Evolutionary conservation across 768 basidiomycete species (phyloP).

Genomic region (Leccinum uliginosum): DNA sequence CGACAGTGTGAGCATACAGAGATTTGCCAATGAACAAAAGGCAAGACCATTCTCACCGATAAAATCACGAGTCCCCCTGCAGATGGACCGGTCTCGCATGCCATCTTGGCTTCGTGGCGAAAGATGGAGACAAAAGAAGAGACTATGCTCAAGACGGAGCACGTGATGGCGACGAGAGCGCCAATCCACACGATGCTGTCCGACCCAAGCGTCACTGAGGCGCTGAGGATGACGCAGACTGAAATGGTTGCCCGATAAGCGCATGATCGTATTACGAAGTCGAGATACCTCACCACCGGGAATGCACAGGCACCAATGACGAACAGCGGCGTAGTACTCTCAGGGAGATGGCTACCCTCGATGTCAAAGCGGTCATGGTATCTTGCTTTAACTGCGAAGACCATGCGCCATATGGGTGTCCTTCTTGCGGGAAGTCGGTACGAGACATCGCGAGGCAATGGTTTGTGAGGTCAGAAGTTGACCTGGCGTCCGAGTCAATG

Average conservation of each 20-base stretch:
- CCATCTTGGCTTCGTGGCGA: slow-evolving; percentile 62
- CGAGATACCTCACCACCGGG: slow-evolving; percentile 47
- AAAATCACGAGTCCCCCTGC: slow-evolving; percentile 54
- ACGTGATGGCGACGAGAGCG: slow-evolving; percentile 55
- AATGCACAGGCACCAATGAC: slow-evolving; percentile 62
- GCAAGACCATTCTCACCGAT: slow-evolving; percentile 32
- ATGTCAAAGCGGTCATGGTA: slow-evolving; percentile 51
- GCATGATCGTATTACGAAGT: not conserved
- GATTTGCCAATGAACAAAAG: not conserved
- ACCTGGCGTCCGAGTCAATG: no score
- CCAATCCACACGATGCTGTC: slow-evolving; percentile 59
- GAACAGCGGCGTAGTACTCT: slow-evolving; percentile 52
- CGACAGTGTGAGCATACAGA: slow-evolving; percentile 30
- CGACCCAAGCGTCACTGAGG: slow-evolving; percentile 74
- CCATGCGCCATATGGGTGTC: no score
- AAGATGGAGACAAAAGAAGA: slow-evolving; percentile 67
- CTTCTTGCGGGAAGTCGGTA: no score
- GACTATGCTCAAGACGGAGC: slow-evolving; percentile 58
- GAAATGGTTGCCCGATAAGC: slow-evolving; percentile 7
- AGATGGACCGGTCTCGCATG: slow-evolving; percentile 41
- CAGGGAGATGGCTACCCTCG: slow-evolving; percentile 47
- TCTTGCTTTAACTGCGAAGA: slow-evolving; percentile 13
- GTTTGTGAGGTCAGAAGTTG: no score
- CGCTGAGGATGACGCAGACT: slow-evolving; percentile 82
- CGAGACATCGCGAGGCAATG: no score